These are phyloP conservation scores for Phialophora tarda DNA, from an alignment of 2,329 filamentous ascomycete genomes.

Conservation along the genomic window DNA sequence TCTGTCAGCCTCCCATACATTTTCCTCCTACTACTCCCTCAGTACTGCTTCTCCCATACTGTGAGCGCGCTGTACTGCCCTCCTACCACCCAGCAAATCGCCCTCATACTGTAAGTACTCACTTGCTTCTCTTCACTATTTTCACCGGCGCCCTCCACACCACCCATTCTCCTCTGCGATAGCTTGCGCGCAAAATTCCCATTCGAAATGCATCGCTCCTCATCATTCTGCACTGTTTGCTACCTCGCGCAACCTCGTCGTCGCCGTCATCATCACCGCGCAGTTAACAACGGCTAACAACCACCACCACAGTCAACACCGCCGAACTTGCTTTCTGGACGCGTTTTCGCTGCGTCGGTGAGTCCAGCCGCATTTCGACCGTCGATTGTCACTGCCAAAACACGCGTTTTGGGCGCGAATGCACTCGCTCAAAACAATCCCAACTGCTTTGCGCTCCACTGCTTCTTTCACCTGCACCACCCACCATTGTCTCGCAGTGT, in stretches of 20 bases:
- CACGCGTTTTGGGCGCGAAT: slow-evolving; percentile 33
- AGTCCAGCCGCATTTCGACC: slow-evolving; percentile 10
- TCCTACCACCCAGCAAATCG: slow-evolving; percentile 22
- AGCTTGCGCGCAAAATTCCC: slow-evolving; percentile 35
- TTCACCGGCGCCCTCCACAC: slow-evolving; percentile 26
- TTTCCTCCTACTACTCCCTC: slow-evolving; percentile 23
- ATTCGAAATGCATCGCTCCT: slow-evolving; percentile 36
- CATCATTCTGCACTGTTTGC: slow-evolving; percentile 32
- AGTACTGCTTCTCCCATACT: slow-evolving; percentile 24
- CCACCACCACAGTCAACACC: slow-evolving; percentile 39
- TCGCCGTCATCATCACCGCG: slow-evolving; percentile 33
- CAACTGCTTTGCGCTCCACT: slow-evolving; percentile 19
- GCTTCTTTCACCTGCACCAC: slow-evolving; percentile 4
- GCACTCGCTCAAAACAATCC: slow-evolving; percentile 25
- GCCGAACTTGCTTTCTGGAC: slow-evolving; percentile 23
- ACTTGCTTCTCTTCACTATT: slow-evolving; percentile 30
- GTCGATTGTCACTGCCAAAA: slow-evolving; percentile 18
- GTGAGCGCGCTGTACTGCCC: slow-evolving; percentile 22
- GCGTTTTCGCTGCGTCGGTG: slow-evolving; percentile 32
- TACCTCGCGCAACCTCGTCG: slow-evolving; percentile 34
- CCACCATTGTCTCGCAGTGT: slow-evolving; percentile 12
- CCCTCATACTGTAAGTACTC: slow-evolving; percentile 35
- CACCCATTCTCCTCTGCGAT: slow-evolving; percentile 24
- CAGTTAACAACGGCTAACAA: slow-evolving; percentile 46
- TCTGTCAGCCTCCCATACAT: slow-evolving; percentile 20